phyloP scores from a whole-genome alignment of 805 yeast species.

The Brettanomyces naardenensis region DNA sequence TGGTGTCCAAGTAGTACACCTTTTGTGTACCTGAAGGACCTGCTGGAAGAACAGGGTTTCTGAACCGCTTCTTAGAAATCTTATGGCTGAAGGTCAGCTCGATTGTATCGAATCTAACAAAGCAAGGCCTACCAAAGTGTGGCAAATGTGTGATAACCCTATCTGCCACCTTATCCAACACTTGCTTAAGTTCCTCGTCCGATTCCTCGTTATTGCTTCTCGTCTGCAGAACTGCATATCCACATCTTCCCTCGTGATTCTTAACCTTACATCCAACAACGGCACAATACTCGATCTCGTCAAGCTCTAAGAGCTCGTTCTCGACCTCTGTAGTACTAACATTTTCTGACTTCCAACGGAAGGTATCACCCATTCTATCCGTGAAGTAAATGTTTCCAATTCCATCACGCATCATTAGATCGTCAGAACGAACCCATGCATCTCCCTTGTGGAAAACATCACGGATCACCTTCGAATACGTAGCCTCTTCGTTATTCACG shows the following conservation, averaged over 20 bases:
- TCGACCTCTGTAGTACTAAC: slow-evolving; percentile 93
- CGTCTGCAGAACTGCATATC: slow-evolving; percentile 71
- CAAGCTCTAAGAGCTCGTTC: slow-evolving; percentile 47
- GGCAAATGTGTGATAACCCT: slow-evolving; percentile 47
- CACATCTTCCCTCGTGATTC: slow-evolving; percentile 90
- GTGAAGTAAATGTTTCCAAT: slow-evolving; percentile 73
- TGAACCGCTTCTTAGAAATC: slow-evolving; percentile 60
- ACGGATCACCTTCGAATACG: slow-evolving; percentile 63
- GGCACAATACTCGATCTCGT: slow-evolving; percentile 54
- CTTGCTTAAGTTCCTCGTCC: slow-evolving; percentile 18
- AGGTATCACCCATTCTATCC: slow-evolving; percentile 91
- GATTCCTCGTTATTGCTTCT: slow-evolving; percentile 21
- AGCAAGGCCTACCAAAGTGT: slow-evolving; percentile 78
- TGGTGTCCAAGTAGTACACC: slow-evolving; percentile 59
- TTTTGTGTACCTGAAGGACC: slow-evolving; percentile 53
- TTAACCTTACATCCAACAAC: slow-evolving; percentile 86
- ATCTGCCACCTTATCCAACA: slow-evolving; percentile 32
- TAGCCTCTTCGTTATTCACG: slow-evolving; percentile 69
- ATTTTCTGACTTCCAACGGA: slow-evolving; percentile 94
- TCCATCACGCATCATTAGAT: slow-evolving; percentile 60
- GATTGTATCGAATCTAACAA: slow-evolving; percentile 62
- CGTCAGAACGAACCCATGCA: slow-evolving; percentile 88
- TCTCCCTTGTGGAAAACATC: slow-evolving; percentile 81
- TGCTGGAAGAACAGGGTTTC: slow-evolving; percentile 61
- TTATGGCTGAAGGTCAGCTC: slow-evolving; percentile 76